These are phyloP conservation scores for Alternaria infectoria DNA, from an alignment of 2,329 filamentous ascomycete species.

Conservation along the genomic window DNA sequence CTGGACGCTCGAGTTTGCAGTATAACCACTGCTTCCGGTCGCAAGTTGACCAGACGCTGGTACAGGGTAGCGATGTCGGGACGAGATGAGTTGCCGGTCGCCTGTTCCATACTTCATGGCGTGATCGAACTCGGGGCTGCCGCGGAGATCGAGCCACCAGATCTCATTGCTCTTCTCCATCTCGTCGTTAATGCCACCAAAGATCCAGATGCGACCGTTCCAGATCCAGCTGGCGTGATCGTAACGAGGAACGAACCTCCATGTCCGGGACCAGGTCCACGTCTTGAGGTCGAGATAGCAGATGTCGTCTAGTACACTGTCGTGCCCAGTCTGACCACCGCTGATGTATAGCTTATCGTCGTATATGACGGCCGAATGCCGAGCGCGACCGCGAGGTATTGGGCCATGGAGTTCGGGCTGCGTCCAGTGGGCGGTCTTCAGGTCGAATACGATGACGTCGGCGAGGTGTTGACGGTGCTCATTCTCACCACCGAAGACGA, in stretches of 20 bases:
- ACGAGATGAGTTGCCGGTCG: slow-evolving; percentile 48
- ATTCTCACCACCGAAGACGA: slow-evolving; percentile 97
- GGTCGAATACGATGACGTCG: slow-evolving; percentile 93
- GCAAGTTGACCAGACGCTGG: slow-evolving; percentile 40
- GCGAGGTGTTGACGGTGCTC: slow-evolving; percentile 95
- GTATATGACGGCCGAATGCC: slow-evolving; percentile 91
- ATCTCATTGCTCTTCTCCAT: slow-evolving; percentile 97
- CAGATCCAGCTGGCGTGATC: slow-evolving; percentile 96
- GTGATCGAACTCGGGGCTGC: slow-evolving; percentile 82
- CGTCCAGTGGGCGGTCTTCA: slow-evolving; percentile 93
- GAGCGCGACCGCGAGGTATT: slow-evolving; percentile 85
- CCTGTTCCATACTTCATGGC: slow-evolving; percentile 65
- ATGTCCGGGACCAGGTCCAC: slow-evolving; percentile 94
- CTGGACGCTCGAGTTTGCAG: slow-evolving; percentile 73
- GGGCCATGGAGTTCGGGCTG: slow-evolving; percentile 86
- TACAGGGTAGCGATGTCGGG: slow-evolving; percentile 39
- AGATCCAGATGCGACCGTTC: slow-evolving; percentile 92
- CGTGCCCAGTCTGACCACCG: slow-evolving; percentile 92
- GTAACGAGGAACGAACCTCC: slow-evolving; percentile 93
- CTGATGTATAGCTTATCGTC: slow-evolving; percentile 97
- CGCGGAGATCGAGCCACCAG: slow-evolving; percentile 96
- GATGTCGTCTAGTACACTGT: slow-evolving; percentile 93
- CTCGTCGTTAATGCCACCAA: slow-evolving; percentile 90
- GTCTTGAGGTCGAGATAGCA: slow-evolving; percentile 97
- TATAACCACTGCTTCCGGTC: slow-evolving; percentile 62